These are phyloP conservation scores for Rutstroemia sp. DNA, from an alignment of 2,329 filamentous ascomycete genomes.

Conservation along the genomic window DNA sequence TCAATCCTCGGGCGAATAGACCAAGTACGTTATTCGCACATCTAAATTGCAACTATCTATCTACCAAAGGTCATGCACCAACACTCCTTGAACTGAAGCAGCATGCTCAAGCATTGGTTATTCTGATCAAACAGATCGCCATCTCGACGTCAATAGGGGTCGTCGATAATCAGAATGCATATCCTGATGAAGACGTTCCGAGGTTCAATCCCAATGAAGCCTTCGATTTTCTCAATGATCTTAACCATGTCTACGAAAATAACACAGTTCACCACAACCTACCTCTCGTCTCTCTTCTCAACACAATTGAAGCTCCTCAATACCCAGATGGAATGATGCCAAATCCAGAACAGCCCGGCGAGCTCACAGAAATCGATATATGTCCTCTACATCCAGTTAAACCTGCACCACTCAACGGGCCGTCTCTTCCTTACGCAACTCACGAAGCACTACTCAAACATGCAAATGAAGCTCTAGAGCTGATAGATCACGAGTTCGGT, in stretches of 20 bases:
- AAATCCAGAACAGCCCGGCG: background rate
- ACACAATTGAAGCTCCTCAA: slow-evolving; percentile 15
- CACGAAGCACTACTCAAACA: slow-evolving; percentile 41
- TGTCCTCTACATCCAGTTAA: slow-evolving; percentile 21
- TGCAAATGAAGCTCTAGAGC: slow-evolving; percentile 52
- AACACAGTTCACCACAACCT: slow-evolving; percentile 17
- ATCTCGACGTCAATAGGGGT: slow-evolving; percentile 31
- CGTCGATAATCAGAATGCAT: slow-evolving; percentile 17
- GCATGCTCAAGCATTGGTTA: slow-evolving; percentile 49
- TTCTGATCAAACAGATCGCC: slow-evolving; percentile 43
- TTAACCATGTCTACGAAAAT: slow-evolving; percentile 38
- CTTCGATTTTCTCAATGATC: slow-evolving; percentile 50
- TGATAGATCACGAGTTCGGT: slow-evolving; percentile 51
- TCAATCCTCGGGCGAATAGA: background rate
- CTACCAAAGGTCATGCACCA: slow-evolving; percentile 42
- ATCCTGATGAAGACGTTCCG: background rate
- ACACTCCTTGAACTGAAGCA: slow-evolving; percentile 52
- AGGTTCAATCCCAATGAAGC: slow-evolving; percentile 34
- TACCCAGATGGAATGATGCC: background rate
- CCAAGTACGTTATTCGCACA: slow-evolving; percentile 31
- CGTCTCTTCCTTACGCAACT: slow-evolving; percentile 22
- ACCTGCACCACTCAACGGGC: slow-evolving; percentile 6
- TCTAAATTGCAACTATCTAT: slow-evolving; percentile 52
- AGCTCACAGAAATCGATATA: slow-evolving; percentile 14
- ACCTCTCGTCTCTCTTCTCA: slow-evolving; percentile 23